Evolutionary conservation across 805 yeast genomes (phyloP).

Genomic region (Yamadazyma paraphyllophila): DNA sequence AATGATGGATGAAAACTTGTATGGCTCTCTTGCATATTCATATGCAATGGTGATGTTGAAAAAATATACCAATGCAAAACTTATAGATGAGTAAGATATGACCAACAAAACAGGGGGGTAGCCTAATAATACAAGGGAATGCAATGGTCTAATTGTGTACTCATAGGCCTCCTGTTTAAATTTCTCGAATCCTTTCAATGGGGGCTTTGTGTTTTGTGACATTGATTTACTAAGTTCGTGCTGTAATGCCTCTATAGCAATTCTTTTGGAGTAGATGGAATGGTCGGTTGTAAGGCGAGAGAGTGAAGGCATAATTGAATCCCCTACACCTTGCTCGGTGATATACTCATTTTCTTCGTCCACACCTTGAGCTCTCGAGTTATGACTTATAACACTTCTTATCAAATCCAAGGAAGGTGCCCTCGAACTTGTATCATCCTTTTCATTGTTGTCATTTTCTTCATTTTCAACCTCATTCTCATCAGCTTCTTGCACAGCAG

Average conservation of each 20-base stretch:
- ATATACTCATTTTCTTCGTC: background rate
- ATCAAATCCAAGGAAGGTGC: slow-evolving; percentile 2
- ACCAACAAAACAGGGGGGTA: slow-evolving; percentile 77
- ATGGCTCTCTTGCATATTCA: slow-evolving; percentile 62
- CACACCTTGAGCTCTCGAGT: slow-evolving; percentile 20
- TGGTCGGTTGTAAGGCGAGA: slow-evolving; percentile 35
- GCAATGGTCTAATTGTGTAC: slow-evolving; percentile 56
- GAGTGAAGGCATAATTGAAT: slow-evolving; percentile 38
- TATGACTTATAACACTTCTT: slow-evolving; percentile 18
- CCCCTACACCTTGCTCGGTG: slow-evolving; percentile 30
- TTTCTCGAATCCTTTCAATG: slow-evolving; percentile 8
- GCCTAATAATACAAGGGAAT: slow-evolving; percentile 55
- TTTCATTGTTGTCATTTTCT: background rate
- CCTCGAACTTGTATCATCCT: slow-evolving; percentile 10
- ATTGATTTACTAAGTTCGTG: slow-evolving; percentile 6
- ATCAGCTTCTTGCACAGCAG: slow-evolving; percentile 1
- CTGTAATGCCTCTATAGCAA: slow-evolving; percentile 22
- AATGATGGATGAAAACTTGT: slow-evolving; percentile 61
- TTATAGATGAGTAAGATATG: slow-evolving; percentile 63
- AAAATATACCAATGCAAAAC: slow-evolving; percentile 68
- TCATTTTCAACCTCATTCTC: slow-evolving; percentile 4
- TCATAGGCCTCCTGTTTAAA: slow-evolving; percentile 39
- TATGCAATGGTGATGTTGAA: slow-evolving; percentile 72
- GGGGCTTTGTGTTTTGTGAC: slow-evolving; percentile 2
- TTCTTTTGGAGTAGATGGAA: slow-evolving; percentile 28